These are phyloP conservation scores for Xylaria sp. DNA, from an alignment of 495 filamentous ascomycete genomes.

Conservation along the genomic window DNA sequence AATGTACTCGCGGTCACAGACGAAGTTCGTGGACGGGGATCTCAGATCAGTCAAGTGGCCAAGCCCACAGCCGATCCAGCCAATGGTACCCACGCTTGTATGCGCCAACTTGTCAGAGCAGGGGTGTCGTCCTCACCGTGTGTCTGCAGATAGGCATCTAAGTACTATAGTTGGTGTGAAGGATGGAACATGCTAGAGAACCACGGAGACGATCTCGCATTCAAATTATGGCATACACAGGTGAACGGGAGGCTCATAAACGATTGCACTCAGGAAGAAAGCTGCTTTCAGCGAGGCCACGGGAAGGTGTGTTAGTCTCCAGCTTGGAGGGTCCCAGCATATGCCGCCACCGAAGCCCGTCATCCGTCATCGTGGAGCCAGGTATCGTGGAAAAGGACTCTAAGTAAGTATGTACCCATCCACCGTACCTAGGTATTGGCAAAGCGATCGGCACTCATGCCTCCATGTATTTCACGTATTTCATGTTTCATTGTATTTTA, in stretches of 20 bases:
- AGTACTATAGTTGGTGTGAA: constrained; percentile 30
- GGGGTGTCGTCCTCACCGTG: constrained; percentile 37
- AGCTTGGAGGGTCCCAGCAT: not conserved
- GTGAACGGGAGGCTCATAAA: not conserved
- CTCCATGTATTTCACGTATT: constrained; percentile 15
- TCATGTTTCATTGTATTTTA: constrained; percentile 29
- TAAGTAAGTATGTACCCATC: constrained; percentile 24
- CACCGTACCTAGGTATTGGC: constrained; percentile 1
- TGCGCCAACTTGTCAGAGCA: constrained; percentile 44
- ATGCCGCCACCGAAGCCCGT: not conserved
- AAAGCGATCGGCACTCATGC: constrained; percentile 26
- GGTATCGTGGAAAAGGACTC: constrained; percentile 5
- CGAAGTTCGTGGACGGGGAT: constrained; percentile 41
- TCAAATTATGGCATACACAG: constrained; percentile 3
- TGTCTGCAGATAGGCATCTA: constrained; percentile 16
- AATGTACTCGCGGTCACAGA: constrained; percentile 36
- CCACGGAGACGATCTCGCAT: constrained; percentile 5
- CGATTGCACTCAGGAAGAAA: not conserved
- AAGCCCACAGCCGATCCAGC: constrained; percentile 38
- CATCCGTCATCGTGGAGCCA: constrained; percentile 20
- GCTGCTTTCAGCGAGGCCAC: not conserved
- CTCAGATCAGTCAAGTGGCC: constrained; percentile 46
- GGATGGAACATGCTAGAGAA: constrained; percentile 14
- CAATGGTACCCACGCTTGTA: constrained; percentile 34
- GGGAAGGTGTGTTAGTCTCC: not conserved